phyloP scores from a whole-genome alignment of 2,329 filamentous ascomycete genomes.

The Rhexocercosporidium sp. region DNA sequence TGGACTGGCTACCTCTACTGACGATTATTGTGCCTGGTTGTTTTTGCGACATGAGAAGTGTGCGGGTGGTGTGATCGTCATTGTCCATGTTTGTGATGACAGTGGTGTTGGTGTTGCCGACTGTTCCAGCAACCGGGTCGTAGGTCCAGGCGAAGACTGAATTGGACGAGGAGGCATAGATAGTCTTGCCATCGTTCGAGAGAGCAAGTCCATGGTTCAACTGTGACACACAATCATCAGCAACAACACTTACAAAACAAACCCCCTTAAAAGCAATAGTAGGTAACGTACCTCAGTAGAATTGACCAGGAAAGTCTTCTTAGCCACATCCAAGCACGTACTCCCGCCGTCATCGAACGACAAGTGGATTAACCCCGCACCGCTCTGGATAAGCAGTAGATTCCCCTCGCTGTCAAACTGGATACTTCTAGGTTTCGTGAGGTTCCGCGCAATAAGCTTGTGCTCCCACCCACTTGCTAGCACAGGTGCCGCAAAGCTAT shows the following conservation, averaged over 20 bases:
- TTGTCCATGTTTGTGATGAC: constrained; percentile 68
- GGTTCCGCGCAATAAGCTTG: constrained; percentile 35
- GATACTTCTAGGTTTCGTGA: constrained; percentile 39
- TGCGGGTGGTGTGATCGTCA: constrained; percentile 68
- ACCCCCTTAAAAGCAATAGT: not conserved
- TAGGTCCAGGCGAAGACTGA: constrained; percentile 71
- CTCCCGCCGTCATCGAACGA: constrained; percentile 34
- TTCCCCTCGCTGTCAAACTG: constrained; percentile 41
- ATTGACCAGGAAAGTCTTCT: constrained; percentile 32
- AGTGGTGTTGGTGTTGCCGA: constrained; percentile 51
- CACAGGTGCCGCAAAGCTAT: constrained; percentile 32
- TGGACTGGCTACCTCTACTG: constrained; percentile 66
- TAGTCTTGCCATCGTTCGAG: constrained; percentile 55
- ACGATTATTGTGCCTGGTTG: constrained; percentile 64
- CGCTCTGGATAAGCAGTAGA: constrained; percentile 40
- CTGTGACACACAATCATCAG: constrained; percentile 40
- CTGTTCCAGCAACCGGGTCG: constrained; percentile 55
- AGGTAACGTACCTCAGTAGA: constrained; percentile 23
- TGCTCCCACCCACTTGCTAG: constrained; percentile 37
- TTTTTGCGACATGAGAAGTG: constrained; percentile 64
- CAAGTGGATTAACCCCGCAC: constrained; percentile 37
- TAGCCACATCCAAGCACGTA: constrained; percentile 32
- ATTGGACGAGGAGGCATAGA: constrained; percentile 62
- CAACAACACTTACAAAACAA: not conserved
- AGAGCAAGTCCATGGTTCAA: constrained; percentile 62